Evolutionary conservation across 345 rosid genomes (phyloP).

Genomic region (Geranium rotundifolium): DNA sequence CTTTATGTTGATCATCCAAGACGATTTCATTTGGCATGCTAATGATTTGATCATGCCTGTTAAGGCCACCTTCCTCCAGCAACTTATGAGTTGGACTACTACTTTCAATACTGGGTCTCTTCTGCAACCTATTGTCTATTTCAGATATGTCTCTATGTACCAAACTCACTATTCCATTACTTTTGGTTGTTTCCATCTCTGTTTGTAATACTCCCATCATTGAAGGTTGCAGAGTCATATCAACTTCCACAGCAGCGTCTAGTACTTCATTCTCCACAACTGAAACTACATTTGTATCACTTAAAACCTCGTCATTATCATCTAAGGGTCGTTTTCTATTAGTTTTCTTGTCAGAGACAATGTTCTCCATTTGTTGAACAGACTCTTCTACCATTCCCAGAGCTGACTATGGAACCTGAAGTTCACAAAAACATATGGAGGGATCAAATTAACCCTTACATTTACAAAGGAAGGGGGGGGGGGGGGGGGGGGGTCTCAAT

Average conservation of each 20-base stretch:
- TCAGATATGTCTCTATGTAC: neutral
- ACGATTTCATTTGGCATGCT: conserved; percentile 5
- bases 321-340: neutral
- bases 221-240: neutral
- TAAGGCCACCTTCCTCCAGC: conserved; percentile 10
- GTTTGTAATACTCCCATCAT: neutral
- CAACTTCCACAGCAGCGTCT: neutral
- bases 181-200: too few relatives aligned
- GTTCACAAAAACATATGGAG: neutral
- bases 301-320: neutral
- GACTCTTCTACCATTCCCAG: neutral
- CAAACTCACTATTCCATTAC: neutral
- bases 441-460: neutral
- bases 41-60: conserved; percentile 5
- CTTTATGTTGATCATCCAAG: conserved; percentile 8
- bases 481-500: neutral
- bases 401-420: neutral
- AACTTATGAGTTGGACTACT: conserved; percentile 12
- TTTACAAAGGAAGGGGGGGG: neutral
- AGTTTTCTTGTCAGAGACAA: neutral
- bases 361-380: neutral
- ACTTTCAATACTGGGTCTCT: conserved; percentile 1
- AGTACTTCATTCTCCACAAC: neutral
- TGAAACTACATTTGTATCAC: neutral
- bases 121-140: conserved; percentile 1